These are phyloP conservation scores for Orobanche coerulescens DNA, from an alignment of 257 asterid genomes.

Conservation along the genomic window DNA sequence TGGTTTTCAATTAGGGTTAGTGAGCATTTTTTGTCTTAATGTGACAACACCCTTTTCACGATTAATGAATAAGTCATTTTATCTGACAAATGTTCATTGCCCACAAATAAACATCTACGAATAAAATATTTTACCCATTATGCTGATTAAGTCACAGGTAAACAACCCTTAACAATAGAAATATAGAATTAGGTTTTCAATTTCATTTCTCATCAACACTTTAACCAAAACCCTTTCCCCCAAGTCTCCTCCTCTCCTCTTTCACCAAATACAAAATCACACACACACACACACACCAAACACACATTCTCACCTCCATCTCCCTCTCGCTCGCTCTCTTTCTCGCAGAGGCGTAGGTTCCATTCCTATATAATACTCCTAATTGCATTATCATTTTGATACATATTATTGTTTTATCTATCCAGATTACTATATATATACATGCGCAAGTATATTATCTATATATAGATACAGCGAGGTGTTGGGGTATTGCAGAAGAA, in stretches of 20 bases:
- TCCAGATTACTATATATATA: slow-evolving; percentile 20
- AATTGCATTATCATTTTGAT: slow-evolving; percentile 20
- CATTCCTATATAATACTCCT: background rate
- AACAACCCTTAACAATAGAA: too few species aligned
- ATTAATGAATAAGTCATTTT: too few species aligned
- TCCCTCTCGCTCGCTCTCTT: slow-evolving; percentile 13
- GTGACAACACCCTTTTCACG: too few species aligned
- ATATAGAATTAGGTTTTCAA: background rate
- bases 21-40: too few species aligned
- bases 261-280: slow-evolving; percentile 30
- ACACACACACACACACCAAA: slow-evolving; percentile 11
- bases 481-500: slow-evolving; percentile 32
- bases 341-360: slow-evolving; percentile 10
- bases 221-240: slow-evolving; percentile 34
- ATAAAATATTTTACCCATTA: too few species aligned
- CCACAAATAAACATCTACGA: too few species aligned
- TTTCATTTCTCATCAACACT: slow-evolving; percentile 19
- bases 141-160: too few species aligned
- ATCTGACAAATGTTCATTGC: too few species aligned
- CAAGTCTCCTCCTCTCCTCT: slow-evolving; percentile 25
- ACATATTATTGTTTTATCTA: background rate
- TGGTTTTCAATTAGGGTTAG: too few species aligned
- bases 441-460: background rate
- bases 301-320: background rate
- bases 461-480: slow-evolving; percentile 20